phyloP scores from a whole-genome alignment of 202 grass and related monocot genomes.

The Carex arenaria region DNA sequence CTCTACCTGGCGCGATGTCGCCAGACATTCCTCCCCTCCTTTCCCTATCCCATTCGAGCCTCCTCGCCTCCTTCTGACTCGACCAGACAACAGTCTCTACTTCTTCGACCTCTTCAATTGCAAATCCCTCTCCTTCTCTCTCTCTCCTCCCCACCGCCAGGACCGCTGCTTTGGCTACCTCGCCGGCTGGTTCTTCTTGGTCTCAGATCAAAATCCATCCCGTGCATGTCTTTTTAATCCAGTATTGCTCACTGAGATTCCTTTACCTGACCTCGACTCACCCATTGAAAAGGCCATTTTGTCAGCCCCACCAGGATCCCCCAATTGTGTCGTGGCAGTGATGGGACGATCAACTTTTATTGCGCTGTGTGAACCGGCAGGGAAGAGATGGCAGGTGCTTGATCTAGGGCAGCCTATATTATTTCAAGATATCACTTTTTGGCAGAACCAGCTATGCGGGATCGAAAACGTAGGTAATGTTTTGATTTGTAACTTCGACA shows the following conservation, averaged over 20 bases:
- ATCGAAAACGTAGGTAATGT: conserved; percentile 5
- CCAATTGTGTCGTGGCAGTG: conserved; percentile 10
- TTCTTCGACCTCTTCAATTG: conserved; percentile 16
- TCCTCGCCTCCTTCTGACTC: background rate
- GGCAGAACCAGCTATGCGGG: background rate
- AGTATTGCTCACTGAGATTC: background rate
- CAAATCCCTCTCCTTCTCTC: background rate
- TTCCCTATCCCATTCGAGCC: conserved; percentile 6
- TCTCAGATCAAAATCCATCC: background rate
- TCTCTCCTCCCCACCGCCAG: background rate
- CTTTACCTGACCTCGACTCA: conserved; percentile 6
- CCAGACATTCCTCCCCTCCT: background rate
- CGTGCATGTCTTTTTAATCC: conserved; percentile 12
- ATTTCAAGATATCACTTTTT: conserved; percentile 10
- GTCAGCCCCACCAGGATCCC: background rate
- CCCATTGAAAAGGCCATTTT: conserved; percentile 3
- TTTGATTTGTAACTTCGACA: conserved; percentile 15
- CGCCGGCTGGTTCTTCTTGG: background rate
- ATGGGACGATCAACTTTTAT: background rate
- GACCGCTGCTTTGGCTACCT: conserved; percentile 14
- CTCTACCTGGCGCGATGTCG: no score
- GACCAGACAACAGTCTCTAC: background rate
- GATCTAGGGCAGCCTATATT: background rate
- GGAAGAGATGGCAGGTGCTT: conserved; percentile 5
- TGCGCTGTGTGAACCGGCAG: background rate